These are phyloP conservation scores for Lasiodiplodia hormozganensis DNA, from an alignment of 2,329 filamentous ascomycete species.

Conservation along the genomic window DNA sequence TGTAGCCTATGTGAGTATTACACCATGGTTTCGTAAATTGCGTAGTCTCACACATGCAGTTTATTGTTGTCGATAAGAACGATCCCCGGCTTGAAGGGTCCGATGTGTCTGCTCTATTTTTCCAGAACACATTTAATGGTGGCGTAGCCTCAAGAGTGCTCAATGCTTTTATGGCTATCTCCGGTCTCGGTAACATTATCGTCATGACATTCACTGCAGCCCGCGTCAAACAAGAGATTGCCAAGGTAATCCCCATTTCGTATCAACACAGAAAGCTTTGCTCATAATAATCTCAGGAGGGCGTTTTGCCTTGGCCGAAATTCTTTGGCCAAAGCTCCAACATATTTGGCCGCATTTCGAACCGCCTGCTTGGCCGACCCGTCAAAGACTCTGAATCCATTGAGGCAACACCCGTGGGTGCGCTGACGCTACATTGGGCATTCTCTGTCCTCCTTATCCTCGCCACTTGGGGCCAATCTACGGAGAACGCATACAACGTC, in stretches of 20 bases:
- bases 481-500: conserved; percentile 32
- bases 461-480: conserved; percentile 29
- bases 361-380: conserved; percentile 8
- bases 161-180: conserved; percentile 60
- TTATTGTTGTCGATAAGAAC: conserved; percentile 40
- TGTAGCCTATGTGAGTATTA: conserved; percentile 52
- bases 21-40: background rate
- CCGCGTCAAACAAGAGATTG: conserved; percentile 66
- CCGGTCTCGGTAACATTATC: conserved; percentile 63
- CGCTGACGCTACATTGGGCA: conserved; percentile 35
- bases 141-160: conserved; percentile 47
- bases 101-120: conserved; percentile 33
- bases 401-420: conserved; percentile 34
- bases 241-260: conserved; percentile 46
- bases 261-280: background rate
- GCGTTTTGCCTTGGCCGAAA: conserved; percentile 34
- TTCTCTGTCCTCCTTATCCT: conserved; percentile 34
- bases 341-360: conserved; percentile 23
- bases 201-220: conserved; percentile 64
- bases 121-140: conserved; percentile 37
- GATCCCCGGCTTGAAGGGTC: background rate
- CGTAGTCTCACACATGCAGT: conserved; percentile 29
- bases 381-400: conserved; percentile 6
- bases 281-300: conserved; percentile 24
- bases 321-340: conserved; percentile 34